A percentile compares a stretch with the other conserved stretches of the same genome.
Evolutionary conservation across 192 early-diverging fungal genomes (phyloP).

Genomic region (Linnemannia hyalina): DNA sequence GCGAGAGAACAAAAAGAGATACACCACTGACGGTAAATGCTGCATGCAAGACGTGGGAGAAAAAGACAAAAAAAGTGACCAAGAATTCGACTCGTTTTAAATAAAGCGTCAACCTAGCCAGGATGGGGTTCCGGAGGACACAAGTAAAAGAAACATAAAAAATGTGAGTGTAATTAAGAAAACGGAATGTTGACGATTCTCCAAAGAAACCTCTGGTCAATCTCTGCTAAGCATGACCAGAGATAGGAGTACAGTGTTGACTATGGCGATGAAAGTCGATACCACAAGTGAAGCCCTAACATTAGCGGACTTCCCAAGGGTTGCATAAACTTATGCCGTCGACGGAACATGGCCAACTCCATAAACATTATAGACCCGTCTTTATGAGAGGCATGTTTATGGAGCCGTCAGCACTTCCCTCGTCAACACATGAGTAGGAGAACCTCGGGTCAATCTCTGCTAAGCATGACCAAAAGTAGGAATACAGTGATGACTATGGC

Average conservation of each 20-base stretch:
- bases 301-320: slow-evolving; percentile 23
- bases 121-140: not conserved
- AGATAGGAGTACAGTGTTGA: slow-evolving; percentile 20
- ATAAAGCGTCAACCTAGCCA: too few species aligned
- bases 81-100: too few species aligned
- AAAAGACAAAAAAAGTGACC: too few species aligned
- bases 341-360: slow-evolving; percentile 19
- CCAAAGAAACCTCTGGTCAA: slow-evolving; percentile 30
- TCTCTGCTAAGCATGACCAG: slow-evolving; percentile 36
- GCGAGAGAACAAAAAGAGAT: too few species aligned
- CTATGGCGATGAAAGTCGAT: slow-evolving; percentile 33
- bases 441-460: slow-evolving; percentile 32
- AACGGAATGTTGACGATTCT: slow-evolving; percentile 22
- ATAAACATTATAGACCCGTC: slow-evolving; percentile 20
- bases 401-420: too few species aligned
- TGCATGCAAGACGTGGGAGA: too few species aligned
- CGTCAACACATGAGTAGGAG: too few species aligned
- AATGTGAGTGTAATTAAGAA: not conserved
- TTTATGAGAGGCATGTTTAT: slow-evolving; percentile 21
- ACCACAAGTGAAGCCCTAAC: slow-evolving; percentile 32
- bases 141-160: not conserved
- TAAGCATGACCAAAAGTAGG: slow-evolving; percentile 28
- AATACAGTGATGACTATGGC: slow-evolving; percentile 26
- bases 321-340: slow-evolving; percentile 19
- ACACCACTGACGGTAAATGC: too few species aligned